Base-by-base conservation (phyloP, 371 early-diverging fungal species). In the Nematocida displodere region DNA sequence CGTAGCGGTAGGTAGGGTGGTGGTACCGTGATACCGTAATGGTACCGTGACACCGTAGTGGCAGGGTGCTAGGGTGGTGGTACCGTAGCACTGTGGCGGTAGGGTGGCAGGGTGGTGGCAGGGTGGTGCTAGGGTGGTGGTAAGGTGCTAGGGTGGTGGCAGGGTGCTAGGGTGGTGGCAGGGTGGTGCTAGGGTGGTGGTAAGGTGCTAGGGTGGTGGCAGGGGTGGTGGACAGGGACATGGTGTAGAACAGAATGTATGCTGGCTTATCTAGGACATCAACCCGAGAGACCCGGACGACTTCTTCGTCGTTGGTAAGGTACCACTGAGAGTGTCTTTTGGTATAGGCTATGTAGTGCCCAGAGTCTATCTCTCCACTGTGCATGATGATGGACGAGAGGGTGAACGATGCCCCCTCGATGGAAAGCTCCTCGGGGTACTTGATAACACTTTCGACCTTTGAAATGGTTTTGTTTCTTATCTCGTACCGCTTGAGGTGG, bases 321-420 rank as follows among this genome's bases (percentile, higher is more conserved):
- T 68, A 68, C 68, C 77, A 80, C 28, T 68, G 52, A 7, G 42
- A 50, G 54, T 75, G 49, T 56, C 67, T 37, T 37, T 34, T 48
- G 28, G 52, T 37, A 58, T 64, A 67, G 22, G 80, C 39, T 13
- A 68, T 58, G 59, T 80, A 80, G 66, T 80, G 80, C 1, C 80
- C 80, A 52, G 46, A 55, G 24, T 68, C 64, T 20, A 75, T 49
- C 15, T 54, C 71, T 28, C 80, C 80, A 36, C 28, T 64, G 54
- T 80, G 80, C 36, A 50, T 29, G 36, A 77, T 58, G 46, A 64
- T 49, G 22, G 77, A 77, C 20, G 22, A 37, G 1, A 80, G 40
- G 22, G 33, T 48, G 62, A 58, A 80, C 5, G 15, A 22, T 15
- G 28, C 40, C 20, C 40, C 52, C 1, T 37, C 31, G 4, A 80